Conservation (phyloP, 768 basidiomycete genomes). For the Cantharellus anzutake region DNA sequence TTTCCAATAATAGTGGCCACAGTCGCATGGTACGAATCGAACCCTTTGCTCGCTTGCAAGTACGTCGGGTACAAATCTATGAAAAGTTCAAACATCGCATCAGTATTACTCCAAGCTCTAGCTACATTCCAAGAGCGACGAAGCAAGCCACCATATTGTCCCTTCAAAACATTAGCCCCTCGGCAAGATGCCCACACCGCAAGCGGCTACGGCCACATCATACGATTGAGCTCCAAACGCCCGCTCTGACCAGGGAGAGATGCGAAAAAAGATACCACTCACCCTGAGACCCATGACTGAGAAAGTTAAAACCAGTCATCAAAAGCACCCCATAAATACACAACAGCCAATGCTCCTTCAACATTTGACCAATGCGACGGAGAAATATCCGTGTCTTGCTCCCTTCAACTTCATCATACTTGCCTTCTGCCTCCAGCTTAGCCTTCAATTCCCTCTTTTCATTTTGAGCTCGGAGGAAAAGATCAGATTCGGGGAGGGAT, state of each 20-base stretch:
- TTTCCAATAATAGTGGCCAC: conserved; percentile 70
- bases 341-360: conserved; percentile 61
- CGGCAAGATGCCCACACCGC: no score
- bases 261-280: conserved; percentile 8
- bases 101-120: no score
- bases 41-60: conserved; percentile 40
- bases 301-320: conserved; percentile 24
- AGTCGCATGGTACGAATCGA: conserved; percentile 37
- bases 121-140: no score
- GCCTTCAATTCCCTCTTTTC: conserved; percentile 14
- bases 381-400: conserved; percentile 31
- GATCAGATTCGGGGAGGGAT: conserved; percentile 21
- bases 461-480: conserved; percentile 14
- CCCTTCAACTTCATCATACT: conserved; percentile 6
- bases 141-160: no score
- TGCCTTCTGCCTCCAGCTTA: conserved; percentile 14
- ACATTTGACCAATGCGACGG: conserved; percentile 51
- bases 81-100: no score
- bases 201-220: not conserved
- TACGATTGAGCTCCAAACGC: conserved; percentile 14
- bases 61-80: conserved; percentile 67
- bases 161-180: no score
- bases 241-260: conserved; percentile 9
- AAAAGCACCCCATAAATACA: conserved; percentile 72
- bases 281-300: conserved; percentile 45